Conservation (phyloP, 1,284 basidiomycete species). For the Irpex sp. region DNA sequence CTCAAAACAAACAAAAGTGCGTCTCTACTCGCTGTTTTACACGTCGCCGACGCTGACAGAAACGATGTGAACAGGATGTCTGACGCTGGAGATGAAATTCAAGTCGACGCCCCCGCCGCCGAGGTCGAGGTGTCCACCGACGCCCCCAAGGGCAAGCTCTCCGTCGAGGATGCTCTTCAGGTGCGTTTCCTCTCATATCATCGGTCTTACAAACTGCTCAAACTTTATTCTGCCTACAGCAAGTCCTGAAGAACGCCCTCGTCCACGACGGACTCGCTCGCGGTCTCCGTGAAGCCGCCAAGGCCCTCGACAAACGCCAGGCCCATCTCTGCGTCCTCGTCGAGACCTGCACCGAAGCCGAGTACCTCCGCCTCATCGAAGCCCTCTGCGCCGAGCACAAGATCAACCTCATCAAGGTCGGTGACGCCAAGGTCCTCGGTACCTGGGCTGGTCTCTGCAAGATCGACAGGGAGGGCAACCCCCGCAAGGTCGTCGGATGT, state of each 20-base stretch:
- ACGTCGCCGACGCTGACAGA: slow-evolving; percentile 2
- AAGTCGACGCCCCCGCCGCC: slow-evolving; percentile 69
- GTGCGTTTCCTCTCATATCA: slow-evolving; percentile 36
- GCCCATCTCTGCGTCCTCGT: slow-evolving; percentile 98
- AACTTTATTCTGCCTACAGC: slow-evolving; percentile 37
- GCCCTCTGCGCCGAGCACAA: slow-evolving; percentile 99
- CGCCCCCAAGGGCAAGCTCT: slow-evolving; percentile 91
- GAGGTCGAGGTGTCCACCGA: slow-evolving; percentile 85
- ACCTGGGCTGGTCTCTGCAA: slow-evolving; percentile 99
- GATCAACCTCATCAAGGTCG: slow-evolving; percentile 99
- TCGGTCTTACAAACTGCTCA: slow-evolving; percentile 5
- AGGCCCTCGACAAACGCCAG: slow-evolving; percentile 98
- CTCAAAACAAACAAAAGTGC: slow-evolving; percentile 42
- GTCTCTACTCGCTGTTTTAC: slow-evolving; percentile 16
- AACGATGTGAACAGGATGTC: slow-evolving; percentile 65
- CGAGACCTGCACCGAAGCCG: slow-evolving; percentile 98
- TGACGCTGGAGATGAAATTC: slow-evolving; percentile 97
- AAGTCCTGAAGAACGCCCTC: slow-evolving; percentile 94
- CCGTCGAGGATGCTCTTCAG: slow-evolving; percentile 97
- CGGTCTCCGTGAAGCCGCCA: slow-evolving; percentile 96
- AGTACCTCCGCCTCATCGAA: slow-evolving; percentile 99
- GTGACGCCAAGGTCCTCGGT: slow-evolving; percentile 95
- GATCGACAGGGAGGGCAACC: slow-evolving; percentile 99
- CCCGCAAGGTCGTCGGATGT: slow-evolving; percentile 95
- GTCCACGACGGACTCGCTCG: slow-evolving; percentile 98